Evolutionary conservation across 2,329 filamentous ascomycete genomes (phyloP).

Genomic region (Botrytis galanthina): DNA sequence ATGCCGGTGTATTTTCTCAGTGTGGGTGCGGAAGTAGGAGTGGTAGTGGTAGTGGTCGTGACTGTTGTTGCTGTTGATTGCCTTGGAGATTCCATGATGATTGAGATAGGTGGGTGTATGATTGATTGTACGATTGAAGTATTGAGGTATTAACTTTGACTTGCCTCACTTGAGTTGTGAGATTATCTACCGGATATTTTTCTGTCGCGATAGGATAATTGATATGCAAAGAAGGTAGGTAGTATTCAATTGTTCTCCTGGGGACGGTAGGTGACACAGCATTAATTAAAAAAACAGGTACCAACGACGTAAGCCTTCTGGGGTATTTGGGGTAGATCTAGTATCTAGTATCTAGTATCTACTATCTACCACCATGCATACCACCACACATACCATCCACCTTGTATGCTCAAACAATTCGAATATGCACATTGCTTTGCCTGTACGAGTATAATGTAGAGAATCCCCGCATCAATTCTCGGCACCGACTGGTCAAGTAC

Average conservation of each 20-base stretch:
- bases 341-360: too few species aligned
- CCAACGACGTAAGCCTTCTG: background rate
- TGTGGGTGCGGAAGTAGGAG: background rate
- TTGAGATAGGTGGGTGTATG: background rate
- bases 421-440: background rate
- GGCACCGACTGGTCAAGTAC: background rate
- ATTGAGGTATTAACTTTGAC: background rate
- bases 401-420: background rate
- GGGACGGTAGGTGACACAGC: background rate
- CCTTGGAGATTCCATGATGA: background rate
- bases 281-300: background rate
- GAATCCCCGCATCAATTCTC: background rate
- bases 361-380: too few species aligned
- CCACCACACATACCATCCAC: too few species aligned
- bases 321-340: background rate
- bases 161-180: background rate
- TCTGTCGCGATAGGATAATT: background rate
- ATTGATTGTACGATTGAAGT: background rate
- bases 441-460: too few species aligned
- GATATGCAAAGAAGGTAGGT: background rate
- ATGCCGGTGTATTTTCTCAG: slow-evolving; percentile 24
- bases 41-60: background rate
- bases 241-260: background rate
- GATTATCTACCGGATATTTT: background rate
- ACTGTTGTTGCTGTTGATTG: background rate